Percentiles rank a stretch among this genome's conserved stretches.
Evolutionary conservation across 129 eudicot species (phyloP).

Genomic region (Flaveria bidentis): DNA sequence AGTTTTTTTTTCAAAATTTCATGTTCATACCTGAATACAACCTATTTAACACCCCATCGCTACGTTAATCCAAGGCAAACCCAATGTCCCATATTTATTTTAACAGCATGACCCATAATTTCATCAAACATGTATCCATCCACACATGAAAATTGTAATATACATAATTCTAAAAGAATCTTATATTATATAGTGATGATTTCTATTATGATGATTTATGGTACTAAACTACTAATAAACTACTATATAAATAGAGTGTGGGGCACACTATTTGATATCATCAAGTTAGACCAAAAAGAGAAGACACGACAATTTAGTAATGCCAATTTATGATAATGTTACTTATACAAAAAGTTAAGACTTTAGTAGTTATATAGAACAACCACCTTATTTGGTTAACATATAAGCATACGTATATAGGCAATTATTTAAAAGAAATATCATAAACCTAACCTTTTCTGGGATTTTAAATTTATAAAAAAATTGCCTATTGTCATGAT

Average conservation of each 20-base stretch:
- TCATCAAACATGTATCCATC: no score
- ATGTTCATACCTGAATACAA: no score
- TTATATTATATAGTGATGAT: not conserved
- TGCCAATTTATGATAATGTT: not conserved
- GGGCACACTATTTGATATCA: constrained; percentile 1
- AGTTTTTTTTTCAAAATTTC: no score
- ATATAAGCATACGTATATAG: not conserved
- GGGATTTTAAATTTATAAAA: no score
- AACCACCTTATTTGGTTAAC: not conserved
- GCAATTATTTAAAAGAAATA: not conserved
- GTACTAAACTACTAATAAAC: not conserved
- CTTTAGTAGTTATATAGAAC: not conserved
- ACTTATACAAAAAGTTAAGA: not conserved
- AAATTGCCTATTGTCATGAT: no score
- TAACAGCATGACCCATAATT: no score
- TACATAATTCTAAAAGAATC: no score
- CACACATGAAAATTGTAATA: not conserved
- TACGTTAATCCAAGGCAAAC: no score
- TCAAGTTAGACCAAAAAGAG: constrained; percentile 1
- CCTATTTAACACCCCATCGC: no score
- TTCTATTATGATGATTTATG: not conserved
- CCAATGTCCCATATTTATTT: no score
- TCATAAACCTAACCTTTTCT: not conserved
- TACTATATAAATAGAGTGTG: not conserved
- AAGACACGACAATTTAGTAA: not conserved